Conservation (phyloP, 768 basidiomycete species). For the Xerocomellus dryophilus region DNA sequence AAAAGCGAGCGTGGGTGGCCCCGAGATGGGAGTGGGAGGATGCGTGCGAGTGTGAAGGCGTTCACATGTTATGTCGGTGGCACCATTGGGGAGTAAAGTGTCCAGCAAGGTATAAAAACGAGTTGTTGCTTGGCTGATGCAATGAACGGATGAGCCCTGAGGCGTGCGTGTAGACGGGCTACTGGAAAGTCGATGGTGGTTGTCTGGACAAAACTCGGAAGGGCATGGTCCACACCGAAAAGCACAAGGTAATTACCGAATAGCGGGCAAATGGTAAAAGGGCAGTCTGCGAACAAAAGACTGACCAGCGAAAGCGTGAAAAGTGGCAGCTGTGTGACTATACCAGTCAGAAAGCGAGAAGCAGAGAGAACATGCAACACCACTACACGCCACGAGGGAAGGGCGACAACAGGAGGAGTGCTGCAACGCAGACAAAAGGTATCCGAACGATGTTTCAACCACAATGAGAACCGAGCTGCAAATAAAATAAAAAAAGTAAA, state of each 20-base stretch:
- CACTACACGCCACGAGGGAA: constrained; percentile 29
- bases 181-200: constrained; percentile 19
- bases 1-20: constrained; percentile 23
- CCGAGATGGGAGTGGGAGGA: constrained; percentile 1
- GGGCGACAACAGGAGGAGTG: constrained; percentile 29
- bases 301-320: constrained; percentile 23
- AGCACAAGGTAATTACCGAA: constrained; percentile 31
- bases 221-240: constrained; percentile 21
- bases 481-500: constrained; percentile 37
- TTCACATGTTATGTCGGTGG: constrained; percentile 12
- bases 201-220: constrained; percentile 16
- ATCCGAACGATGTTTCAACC: constrained; percentile 35
- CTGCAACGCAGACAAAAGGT: constrained; percentile 30
- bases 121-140: constrained; percentile 20
- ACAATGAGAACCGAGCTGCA: constrained; percentile 33
- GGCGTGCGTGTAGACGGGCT: constrained; percentile 17
- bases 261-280: constrained; percentile 23
- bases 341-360: constrained; percentile 33
- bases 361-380: constrained; percentile 26
- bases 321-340: constrained; percentile 28
- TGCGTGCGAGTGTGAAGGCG: constrained; percentile 1
- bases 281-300: constrained; percentile 26
- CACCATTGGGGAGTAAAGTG: constrained; percentile 17
- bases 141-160: constrained; percentile 27
- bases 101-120: constrained; percentile 24